Base-by-base conservation (phyloP, 106 monocot genomes). In the Gastrodia elata region DNA sequence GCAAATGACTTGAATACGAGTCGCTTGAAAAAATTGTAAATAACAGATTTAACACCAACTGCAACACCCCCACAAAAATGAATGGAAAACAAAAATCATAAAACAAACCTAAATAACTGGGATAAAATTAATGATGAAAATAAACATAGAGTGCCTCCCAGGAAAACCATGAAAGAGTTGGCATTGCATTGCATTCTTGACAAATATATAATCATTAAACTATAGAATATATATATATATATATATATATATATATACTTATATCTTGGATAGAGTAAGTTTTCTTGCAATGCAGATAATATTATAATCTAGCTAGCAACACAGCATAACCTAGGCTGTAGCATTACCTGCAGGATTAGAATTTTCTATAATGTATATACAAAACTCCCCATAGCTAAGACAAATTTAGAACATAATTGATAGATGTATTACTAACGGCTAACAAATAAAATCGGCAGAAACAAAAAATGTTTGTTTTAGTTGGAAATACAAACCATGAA, bases 401-500 rank as follows among this genome's bases (percentile, higher is more conserved):
- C 30, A 30, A 8, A 61, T 61, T 30, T 61, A 30, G 32, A 61
- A 32, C 61, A 61, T 27, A 32, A 61, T 7, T 30, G 14, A 24
- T 24, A 32, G 27, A 2, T 61, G 61, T 61, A 11, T 20, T 61
- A 32, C 14, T 13, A n/a, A n/a, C n/a, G n/a, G n/a, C n/a, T n/a
- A n/a, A n/a, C 61, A 15, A 11, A 32, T 61, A 67, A 18, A 65
- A 18, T 18, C 35, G n/a, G n/a, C n/a, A n/a, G n/a, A 64, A 34
- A 65, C 0, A 37, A 27, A 32, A 27, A 18, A 35, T 35, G 3
- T 35, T 67, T 67, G 67, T 16, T 56, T 35, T 64, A 32, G 48
- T 71, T 26, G 22, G 70, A 11, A 49, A 74, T 65, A n/a, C 38
- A 33, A 67, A 98, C 98, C 98, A 74, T 93, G 93, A 78, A 98